Conservation (phyloP, 768 basidiomycete genomes). For the Auriscalpium vulgare region DNA sequence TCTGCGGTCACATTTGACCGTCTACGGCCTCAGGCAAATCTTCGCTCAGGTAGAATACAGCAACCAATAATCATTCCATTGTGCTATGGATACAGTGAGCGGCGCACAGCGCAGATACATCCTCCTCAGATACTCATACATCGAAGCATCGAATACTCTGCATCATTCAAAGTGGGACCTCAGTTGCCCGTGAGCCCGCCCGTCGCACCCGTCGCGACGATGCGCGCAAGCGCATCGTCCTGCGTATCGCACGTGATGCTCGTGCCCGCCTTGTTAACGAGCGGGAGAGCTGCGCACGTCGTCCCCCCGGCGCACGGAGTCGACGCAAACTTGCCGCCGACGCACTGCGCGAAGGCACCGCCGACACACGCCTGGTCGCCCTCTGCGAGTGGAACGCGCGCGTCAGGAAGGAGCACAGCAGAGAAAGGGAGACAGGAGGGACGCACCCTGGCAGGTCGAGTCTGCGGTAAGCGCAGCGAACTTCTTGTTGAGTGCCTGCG, state of each 20-base stretch:
- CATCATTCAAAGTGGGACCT: background rate
- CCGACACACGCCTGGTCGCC: constrained; percentile 30
- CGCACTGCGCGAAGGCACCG: constrained; percentile 34
- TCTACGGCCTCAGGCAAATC: background rate
- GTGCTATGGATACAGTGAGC: background rate
- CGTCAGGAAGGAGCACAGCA: background rate
- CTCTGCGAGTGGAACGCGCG: constrained; percentile 10
- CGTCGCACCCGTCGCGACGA: constrained; percentile 26
- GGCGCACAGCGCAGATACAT: background rate
- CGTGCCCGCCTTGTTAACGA: constrained; percentile 34
- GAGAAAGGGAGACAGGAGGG: background rate
- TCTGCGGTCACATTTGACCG: background rate
- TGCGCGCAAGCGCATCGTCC: constrained; percentile 26
- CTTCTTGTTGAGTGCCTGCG: constrained; percentile 28
- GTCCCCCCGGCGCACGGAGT: constrained; percentile 24
- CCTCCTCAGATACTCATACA: background rate
- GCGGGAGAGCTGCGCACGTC: constrained; percentile 33
- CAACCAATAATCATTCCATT: background rate
- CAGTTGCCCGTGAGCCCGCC: constrained; percentile 20
- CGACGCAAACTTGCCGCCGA: constrained; percentile 24
- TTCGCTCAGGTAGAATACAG: too few relatives aligned
- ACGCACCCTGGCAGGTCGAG: constrained; percentile 25
- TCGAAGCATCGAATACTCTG: background rate
- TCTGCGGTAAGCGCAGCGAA: constrained; percentile 23
- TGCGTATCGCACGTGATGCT: constrained; percentile 27